Conservation (phyloP, 345 rosid genomes). For the Hirschfeldia incana region DNA sequence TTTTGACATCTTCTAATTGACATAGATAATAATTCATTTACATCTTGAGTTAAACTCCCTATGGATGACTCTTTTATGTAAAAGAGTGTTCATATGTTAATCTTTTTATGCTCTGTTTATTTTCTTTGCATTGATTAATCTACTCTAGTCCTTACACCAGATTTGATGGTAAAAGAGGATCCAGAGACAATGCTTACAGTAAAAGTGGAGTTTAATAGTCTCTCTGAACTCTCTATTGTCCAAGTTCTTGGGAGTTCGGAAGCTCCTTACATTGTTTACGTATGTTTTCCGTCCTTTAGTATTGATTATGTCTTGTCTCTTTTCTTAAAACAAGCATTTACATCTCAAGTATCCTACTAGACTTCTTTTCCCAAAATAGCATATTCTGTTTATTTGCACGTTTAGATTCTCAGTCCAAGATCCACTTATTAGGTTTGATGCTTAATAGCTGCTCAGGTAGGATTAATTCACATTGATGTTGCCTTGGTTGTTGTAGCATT, state of each 20-base stretch:
- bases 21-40: no score
- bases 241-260: not conserved
- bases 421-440: not conserved
- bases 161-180: conserved; percentile 28
- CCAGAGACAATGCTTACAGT: conserved; percentile 40
- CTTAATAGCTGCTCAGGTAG: not conserved
- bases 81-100: not conserved
- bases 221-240: conserved; percentile 29
- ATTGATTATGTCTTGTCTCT: not conserved
- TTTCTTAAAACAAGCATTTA: not conserved
- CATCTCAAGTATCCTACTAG: not conserved
- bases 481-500: not conserved
- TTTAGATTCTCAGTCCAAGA: not conserved
- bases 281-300: not conserved
- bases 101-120: not conserved
- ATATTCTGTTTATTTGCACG: not conserved
- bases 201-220: conserved; percentile 47
- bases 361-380: not conserved
- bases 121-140: conserved; percentile 18
- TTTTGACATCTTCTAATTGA: not conserved
- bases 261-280: not conserved
- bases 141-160: conserved; percentile 13
- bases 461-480: not conserved
- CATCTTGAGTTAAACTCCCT: not conserved
- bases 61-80: not conserved